A percentile compares a stretch with the other conserved stretches of the same genome.
Evolutionary conservation across 345 rosid species (phyloP).

Genomic region (Raphanus sativus): DNA sequence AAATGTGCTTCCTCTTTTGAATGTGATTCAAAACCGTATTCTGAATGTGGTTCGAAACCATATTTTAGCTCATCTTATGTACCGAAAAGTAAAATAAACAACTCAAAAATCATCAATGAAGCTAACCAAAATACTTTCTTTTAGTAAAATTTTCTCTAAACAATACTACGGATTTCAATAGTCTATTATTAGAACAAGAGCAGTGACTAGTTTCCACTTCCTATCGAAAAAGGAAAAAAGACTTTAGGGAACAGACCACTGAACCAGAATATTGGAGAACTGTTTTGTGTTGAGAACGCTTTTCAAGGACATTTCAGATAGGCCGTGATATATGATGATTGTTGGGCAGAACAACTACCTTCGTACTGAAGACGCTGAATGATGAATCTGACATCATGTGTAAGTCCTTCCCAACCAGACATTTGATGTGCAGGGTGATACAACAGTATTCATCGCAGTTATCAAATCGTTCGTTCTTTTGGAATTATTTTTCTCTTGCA

Average conservation of each 20-base stretch:
- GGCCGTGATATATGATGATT: not conserved
- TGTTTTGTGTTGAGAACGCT: not conserved
- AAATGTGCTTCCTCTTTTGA: not conserved
- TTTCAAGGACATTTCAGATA: not conserved
- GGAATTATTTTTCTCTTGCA: not conserved
- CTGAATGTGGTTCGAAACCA: not conserved
- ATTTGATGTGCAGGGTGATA: not conserved
- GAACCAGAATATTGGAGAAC: not conserved
- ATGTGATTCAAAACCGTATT: not conserved
- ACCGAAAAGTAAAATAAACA: not conserved
- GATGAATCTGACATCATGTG: not conserved
- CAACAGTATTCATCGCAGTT: not conserved
- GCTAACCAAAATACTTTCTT: not conserved
- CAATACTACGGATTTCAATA: not conserved
- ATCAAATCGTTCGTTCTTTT: not conserved
- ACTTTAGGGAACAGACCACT: not conserved
- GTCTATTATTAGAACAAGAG: not conserved
- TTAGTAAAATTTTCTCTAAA: not conserved
- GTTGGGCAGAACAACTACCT: not conserved
- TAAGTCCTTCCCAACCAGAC: not conserved
- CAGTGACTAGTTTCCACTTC: not conserved
- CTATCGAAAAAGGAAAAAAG: not conserved
- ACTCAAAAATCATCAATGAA: not conserved
- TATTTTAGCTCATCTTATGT: not conserved
- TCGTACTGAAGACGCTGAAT: not conserved